A percentile compares a stretch with the other conserved stretches of the same genome.
phyloP scores from a whole-genome alignment of 495 filamentous ascomycete genomes.

The Cercophora samala region DNA sequence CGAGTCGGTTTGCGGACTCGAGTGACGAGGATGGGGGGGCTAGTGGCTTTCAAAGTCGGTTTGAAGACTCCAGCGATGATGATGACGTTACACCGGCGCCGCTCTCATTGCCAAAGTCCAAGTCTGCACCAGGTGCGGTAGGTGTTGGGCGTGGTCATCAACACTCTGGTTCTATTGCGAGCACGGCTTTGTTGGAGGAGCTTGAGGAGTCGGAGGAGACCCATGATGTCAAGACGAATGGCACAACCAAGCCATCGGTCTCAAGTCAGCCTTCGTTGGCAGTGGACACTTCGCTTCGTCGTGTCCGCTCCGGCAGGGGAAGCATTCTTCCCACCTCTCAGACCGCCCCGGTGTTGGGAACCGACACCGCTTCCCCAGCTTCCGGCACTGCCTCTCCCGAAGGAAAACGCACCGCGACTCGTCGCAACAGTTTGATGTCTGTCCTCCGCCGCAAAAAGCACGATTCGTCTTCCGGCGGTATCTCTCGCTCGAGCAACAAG shows the following conservation, averaged over 20 bases:
- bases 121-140: neutral
- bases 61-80: conserved; percentile 80
- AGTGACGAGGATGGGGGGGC: conserved; percentile 67
- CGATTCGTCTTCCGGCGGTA: conserved; percentile 33
- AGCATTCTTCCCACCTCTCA: conserved; percentile 27
- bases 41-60: conserved; percentile 61
- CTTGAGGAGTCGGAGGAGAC: conserved; percentile 40
- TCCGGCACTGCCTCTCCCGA: neutral
- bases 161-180: conserved; percentile 25
- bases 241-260: conserved; percentile 20
- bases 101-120: conserved; percentile 12
- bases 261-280: neutral
- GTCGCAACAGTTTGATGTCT: conserved; percentile 41
- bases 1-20: conserved; percentile 57
- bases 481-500: conserved; percentile 40
- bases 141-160: conserved; percentile 4
- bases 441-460: conserved; percentile 49
- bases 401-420: conserved; percentile 4
- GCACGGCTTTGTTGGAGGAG: conserved; percentile 34
- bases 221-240: conserved; percentile 25
- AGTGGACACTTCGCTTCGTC: conserved; percentile 19
- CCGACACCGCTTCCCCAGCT: neutral
- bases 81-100: conserved; percentile 42
- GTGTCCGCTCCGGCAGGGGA: conserved; percentile 39
- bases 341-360: conserved; percentile 19